Base-by-base conservation (phyloP, 495 filamentous ascomycete species). In the Recurvomyces mirabilis region DNA sequence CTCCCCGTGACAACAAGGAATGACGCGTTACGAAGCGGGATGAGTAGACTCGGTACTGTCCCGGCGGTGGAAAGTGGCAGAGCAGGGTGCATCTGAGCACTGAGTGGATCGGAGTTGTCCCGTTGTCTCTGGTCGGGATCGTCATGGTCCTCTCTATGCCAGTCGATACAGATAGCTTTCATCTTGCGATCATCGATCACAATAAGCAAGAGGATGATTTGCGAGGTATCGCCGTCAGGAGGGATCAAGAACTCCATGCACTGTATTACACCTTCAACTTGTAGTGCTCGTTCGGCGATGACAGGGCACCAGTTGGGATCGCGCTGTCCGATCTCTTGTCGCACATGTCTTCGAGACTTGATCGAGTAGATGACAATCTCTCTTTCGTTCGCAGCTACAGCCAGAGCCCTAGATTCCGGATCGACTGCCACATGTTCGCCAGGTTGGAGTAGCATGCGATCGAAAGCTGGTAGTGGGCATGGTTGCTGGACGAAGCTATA, bases 161-260 rank as follows among this genome's bases (percentile, higher is more conserved):
- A 46, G 19, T 52, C 53, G 10, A 49, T 43, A 14, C 33, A 41
- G 10, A 50, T 38, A 4, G 44, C 50, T 15, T 44, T 41, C 7
- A 38, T 56, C 19, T 25, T 49, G 4, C 39, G 22, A 9, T 41
- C 20, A 26, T 55, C 52, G 9, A 78, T 68, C 13, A 85, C 60
- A 17, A 95, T 68, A 4, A 94, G 60, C 21, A 94, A 65, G 7
- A 95, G 67, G 25, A 93, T 80, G 31, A 93, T 68, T 47, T 84
- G 81, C 28, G 70, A 68, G 38, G 82, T 75, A 28, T 50, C 73
- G 17, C 57, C 54, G 9, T 71, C 55, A 4, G 69, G 69, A 4
- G 88, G 82, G 46, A 84, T 76, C 5, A 98, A 73, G 48, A 96
- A 98, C 23, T 88, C 82, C 66, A 94, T 80, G 52, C 86, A 82